Percentiles rank a stretch among this genome's conserved stretches.
These are phyloP conservation scores for Picea engelmannii DNA, from an alignment of 83 land plant genomes.

Conservation along the genomic window DNA sequence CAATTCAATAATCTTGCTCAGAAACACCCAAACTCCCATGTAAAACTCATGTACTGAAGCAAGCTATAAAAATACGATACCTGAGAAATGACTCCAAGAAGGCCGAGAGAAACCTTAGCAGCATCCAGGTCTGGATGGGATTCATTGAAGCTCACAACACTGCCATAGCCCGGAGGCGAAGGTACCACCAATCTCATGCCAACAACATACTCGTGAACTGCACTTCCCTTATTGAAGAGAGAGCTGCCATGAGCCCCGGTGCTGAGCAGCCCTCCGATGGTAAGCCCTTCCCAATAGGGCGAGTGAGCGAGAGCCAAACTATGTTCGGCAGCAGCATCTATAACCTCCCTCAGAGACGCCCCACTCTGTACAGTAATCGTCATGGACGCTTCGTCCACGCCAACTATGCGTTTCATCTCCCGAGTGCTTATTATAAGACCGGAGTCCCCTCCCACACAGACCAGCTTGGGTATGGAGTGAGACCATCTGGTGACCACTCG, in stretches of 20 bases:
- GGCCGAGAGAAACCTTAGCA: constrained; percentile 60
- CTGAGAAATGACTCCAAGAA: constrained; percentile 65
- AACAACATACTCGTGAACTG: constrained; percentile 68
- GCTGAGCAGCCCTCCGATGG: constrained; percentile 62
- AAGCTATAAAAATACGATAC: constrained; percentile 10
- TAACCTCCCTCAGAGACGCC: constrained; percentile 38
- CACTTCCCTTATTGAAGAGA: constrained; percentile 57
- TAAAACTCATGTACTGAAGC: too few species aligned
- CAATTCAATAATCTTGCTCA: too few species aligned
- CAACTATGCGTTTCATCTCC: constrained; percentile 25
- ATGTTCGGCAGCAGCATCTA: constrained; percentile 42
- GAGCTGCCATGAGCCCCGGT: constrained; percentile 85
- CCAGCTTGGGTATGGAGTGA: constrained; percentile 79
- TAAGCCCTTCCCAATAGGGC: constrained; percentile 73
- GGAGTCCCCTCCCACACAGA: constrained; percentile 47
- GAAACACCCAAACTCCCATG: too few species aligned
- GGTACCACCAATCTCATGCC: constrained; percentile 50
- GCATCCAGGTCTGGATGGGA: constrained; percentile 44
- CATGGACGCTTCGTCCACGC: constrained; percentile 24
- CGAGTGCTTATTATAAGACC: constrained; percentile 57
- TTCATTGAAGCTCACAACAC: constrained; percentile 24
- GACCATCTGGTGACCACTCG: constrained; percentile 55
- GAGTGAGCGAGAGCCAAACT: constrained; percentile 62
- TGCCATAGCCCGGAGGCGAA: constrained; percentile 40
- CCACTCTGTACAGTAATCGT: constrained; percentile 63